phyloP scores from a whole-genome alignment of 148 eudicot genomes.

The Limonium bicolor region DNA sequence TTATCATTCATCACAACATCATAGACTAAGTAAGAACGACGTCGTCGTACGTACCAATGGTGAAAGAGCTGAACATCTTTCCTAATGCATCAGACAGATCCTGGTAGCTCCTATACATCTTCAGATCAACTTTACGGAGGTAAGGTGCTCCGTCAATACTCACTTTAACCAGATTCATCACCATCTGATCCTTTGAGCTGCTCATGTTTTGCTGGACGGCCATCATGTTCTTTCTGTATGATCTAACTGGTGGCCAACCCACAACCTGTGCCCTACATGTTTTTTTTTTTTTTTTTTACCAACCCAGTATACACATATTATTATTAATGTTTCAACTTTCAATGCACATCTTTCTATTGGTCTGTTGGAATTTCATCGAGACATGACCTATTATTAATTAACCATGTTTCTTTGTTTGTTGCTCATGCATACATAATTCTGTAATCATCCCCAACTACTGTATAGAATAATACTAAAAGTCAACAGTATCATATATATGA shows the following conservation, averaged over 20 bases:
- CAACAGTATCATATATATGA: no score
- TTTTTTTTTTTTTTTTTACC: not conserved
- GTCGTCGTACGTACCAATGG: slow-evolving; percentile 23
- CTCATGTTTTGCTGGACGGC: slow-evolving; percentile 50
- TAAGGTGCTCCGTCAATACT: slow-evolving; percentile 94
- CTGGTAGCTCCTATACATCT: slow-evolving; percentile 54
- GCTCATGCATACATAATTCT: no score
- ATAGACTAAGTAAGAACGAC: not conserved
- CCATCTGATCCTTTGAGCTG: slow-evolving; percentile 10
- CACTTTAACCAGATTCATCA: slow-evolving; percentile 49
- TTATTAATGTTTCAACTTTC: no score
- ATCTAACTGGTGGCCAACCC: slow-evolving; percentile 89
- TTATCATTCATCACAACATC: not conserved
- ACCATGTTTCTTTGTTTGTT: no score
- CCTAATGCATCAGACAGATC: slow-evolving; percentile 65
- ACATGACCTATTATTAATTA: no score
- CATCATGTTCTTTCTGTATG: slow-evolving; percentile 62
- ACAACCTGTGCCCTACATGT: slow-evolving; percentile 62
- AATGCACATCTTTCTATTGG: no score
- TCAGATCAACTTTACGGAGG: slow-evolving; percentile 78
- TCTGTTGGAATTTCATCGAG: no score
- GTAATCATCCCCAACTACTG: no score
- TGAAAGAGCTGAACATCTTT: slow-evolving; percentile 78
- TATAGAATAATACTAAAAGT: no score
- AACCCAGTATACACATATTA: not conserved